Evolutionary conservation across 306 rosid species (phyloP).

Genomic region (Fragaria nilgerrensis): DNA sequence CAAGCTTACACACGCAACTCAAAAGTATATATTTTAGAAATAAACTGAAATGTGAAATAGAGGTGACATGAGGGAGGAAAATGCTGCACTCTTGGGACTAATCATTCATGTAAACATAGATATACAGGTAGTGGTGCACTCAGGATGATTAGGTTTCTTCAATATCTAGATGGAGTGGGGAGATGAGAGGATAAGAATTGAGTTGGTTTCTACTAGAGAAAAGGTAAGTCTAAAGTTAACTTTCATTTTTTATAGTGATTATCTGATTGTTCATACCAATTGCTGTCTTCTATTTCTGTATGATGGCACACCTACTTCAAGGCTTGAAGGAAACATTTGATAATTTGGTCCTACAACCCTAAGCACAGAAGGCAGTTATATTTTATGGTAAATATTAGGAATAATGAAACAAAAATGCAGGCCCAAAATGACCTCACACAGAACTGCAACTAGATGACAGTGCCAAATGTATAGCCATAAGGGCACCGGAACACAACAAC

Average conservation of each 20-base stretch:
- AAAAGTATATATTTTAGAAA: neutral
- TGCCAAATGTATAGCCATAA: neutral
- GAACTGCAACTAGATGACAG: neutral
- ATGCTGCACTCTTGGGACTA: neutral
- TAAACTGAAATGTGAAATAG: neutral
- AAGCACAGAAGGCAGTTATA: neutral
- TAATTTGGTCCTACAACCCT: neutral
- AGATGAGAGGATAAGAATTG: constrained; percentile 4
- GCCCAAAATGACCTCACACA: neutral
- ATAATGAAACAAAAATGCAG: neutral
- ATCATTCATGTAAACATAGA: neutral
- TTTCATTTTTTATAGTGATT: neutral
- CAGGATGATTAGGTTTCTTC: constrained; percentile 1
- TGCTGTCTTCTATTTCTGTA: neutral
- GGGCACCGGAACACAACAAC: neutral
- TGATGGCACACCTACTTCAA: constrained; percentile 11
- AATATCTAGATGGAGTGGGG: neutral
- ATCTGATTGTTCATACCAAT: neutral
- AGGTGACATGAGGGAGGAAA: neutral
- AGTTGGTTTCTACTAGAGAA: neutral
- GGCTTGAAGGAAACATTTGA: constrained; percentile 13
- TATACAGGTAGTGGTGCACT: neutral
- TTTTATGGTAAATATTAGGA: neutral
- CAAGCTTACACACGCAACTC: neutral
- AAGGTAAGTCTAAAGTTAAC: constrained; percentile 5